Percentiles rank a stretch among this genome's conserved stretches.
Conservation (phyloP, 2,329 filamentous ascomycete species). For the Fusarium concolor region DNA sequence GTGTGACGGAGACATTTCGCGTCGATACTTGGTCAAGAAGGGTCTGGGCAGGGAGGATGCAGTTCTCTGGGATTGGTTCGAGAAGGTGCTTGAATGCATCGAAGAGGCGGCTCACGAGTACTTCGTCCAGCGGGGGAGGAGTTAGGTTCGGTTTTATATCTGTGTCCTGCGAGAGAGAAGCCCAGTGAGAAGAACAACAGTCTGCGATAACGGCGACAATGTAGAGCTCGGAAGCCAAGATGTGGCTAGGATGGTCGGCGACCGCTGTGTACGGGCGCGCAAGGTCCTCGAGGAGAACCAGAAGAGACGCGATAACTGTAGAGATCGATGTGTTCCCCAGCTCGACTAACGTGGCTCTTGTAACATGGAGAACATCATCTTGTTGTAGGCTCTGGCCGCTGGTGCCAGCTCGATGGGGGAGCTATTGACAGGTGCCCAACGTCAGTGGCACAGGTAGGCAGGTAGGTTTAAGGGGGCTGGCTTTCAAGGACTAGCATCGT, state of each 20-base stretch:
- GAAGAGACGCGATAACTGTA: slow-evolving; percentile 66
- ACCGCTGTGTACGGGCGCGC: slow-evolving; percentile 64
- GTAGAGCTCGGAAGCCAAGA: slow-evolving; percentile 73
- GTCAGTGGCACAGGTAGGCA: slow-evolving; percentile 18
- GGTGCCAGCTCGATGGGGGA: slow-evolving; percentile 72
- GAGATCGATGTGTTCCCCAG: slow-evolving; percentile 66
- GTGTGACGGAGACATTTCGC: slow-evolving; percentile 52
- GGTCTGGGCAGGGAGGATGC: slow-evolving; percentile 65
- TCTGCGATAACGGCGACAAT: slow-evolving; percentile 72
- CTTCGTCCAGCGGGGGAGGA: slow-evolving; percentile 60
- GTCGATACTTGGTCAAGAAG: slow-evolving; percentile 65
- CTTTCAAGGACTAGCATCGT: neutral
- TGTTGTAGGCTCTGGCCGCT: slow-evolving; percentile 66
- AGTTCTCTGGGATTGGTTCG: slow-evolving; percentile 68
- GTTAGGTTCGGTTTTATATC: slow-evolving; percentile 31
- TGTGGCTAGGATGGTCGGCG: slow-evolving; percentile 66
- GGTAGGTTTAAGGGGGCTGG: neutral
- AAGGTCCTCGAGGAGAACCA: slow-evolving; percentile 69
- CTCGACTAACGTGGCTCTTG: slow-evolving; percentile 70
- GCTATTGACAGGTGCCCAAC: slow-evolving; percentile 62
- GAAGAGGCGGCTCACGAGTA: slow-evolving; percentile 66
- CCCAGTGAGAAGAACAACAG: slow-evolving; percentile 73
- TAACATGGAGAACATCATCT: slow-evolving; percentile 71
- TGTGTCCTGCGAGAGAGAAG: slow-evolving; percentile 52
- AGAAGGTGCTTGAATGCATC: slow-evolving; percentile 68